These are phyloP conservation scores for Talaromyces adpressus DNA, from an alignment of 495 filamentous ascomycete genomes.

Conservation along the genomic window DNA sequence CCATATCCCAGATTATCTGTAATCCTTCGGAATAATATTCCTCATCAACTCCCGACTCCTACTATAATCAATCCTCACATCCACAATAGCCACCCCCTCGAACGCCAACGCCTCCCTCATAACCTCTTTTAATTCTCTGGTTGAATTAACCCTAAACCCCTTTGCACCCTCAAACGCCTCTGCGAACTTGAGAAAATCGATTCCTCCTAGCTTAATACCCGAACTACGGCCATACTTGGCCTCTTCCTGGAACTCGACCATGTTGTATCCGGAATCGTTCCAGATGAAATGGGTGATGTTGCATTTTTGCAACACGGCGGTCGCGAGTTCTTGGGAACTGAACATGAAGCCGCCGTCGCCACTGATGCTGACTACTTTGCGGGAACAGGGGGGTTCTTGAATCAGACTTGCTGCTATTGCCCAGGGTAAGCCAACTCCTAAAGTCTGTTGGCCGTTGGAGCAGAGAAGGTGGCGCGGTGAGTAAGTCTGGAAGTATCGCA, in stretches of 20 bases:
- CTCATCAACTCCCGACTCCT: slow-evolving; percentile 7
- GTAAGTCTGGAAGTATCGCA: slow-evolving; percentile 8
- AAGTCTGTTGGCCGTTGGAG: slow-evolving; percentile 7
- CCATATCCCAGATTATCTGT: neutral
- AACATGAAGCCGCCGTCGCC: slow-evolving; percentile 10
- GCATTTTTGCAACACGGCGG: slow-evolving; percentile 6
- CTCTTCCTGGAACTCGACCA: slow-evolving; percentile 10
- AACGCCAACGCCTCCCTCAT: slow-evolving; percentile 5
- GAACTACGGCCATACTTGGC: slow-evolving; percentile 8
- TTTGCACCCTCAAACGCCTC: slow-evolving; percentile 5
- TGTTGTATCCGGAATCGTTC: slow-evolving; percentile 8
- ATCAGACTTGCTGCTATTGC: slow-evolving; percentile 6
- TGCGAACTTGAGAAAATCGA: slow-evolving; percentile 8
- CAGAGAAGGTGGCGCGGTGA: slow-evolving; percentile 6
- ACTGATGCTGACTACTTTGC: slow-evolving; percentile 6
- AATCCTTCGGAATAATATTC: slow-evolving; percentile 10
- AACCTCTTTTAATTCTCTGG: neutral
- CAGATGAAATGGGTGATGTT: slow-evolving; percentile 9
- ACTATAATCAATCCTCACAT: slow-evolving; percentile 8
- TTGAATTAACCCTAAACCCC: slow-evolving; percentile 1
- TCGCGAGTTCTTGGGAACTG: slow-evolving; percentile 6
- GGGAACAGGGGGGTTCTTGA: slow-evolving; percentile 4
- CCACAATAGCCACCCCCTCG: slow-evolving; percentile 7
- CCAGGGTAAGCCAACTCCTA: slow-evolving; percentile 7
- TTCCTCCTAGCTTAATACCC: slow-evolving; percentile 4